A percentile compares a stretch with the other conserved stretches of the same genome.
Conservation (phyloP, 169 alveolate species). For the Cyclospora cayetanensis region DNA sequence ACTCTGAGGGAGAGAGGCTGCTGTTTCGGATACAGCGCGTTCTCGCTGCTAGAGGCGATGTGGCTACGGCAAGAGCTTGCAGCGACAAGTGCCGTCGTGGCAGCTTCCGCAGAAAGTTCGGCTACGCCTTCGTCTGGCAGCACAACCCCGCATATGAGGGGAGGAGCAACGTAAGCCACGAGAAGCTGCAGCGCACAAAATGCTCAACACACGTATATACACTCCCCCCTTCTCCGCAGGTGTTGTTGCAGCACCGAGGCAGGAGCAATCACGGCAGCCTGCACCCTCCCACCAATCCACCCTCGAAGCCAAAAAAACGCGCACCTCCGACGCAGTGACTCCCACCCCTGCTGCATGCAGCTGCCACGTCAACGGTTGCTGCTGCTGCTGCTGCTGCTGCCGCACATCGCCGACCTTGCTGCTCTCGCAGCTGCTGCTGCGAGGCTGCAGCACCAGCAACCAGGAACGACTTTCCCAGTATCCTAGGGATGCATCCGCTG, state of each 20-base stretch:
- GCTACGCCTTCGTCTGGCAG: slow-evolving; percentile 6
- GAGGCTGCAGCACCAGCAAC: slow-evolving; percentile 40
- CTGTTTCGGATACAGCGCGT: slow-evolving; percentile 23
- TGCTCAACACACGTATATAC: no score
- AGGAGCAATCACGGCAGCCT: no score
- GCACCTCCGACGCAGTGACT: slow-evolving; percentile 29
- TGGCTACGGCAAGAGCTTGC: not conserved
- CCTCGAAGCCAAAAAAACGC: not conserved
- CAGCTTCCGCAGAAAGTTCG: not conserved
- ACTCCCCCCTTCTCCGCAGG: no score
- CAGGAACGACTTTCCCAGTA: slow-evolving; percentile 46
- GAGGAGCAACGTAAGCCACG: slow-evolving; percentile 28
- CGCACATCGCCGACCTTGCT: no score
- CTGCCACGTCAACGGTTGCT: slow-evolving; percentile 28
- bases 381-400: slow-evolving; percentile 35
- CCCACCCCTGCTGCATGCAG: slow-evolving; percentile 48
- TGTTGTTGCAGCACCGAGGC: no score
- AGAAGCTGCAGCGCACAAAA: slow-evolving; percentile 45
- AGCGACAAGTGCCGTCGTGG: no score
- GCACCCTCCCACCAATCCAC: no score
- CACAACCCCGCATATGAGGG: slow-evolving; percentile 42
- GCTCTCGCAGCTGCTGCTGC: slow-evolving; percentile 46
- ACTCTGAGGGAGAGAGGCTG: not conserved
- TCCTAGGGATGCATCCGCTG: slow-evolving; percentile 25
- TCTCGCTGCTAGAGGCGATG: slow-evolving; percentile 2